A percentile compares a stretch with the other conserved stretches of the same genome.
These are phyloP conservation scores for Ceratocystis papillata DNA, from an alignment of 2,329 filamentous ascomycete species.

Conservation along the genomic window DNA sequence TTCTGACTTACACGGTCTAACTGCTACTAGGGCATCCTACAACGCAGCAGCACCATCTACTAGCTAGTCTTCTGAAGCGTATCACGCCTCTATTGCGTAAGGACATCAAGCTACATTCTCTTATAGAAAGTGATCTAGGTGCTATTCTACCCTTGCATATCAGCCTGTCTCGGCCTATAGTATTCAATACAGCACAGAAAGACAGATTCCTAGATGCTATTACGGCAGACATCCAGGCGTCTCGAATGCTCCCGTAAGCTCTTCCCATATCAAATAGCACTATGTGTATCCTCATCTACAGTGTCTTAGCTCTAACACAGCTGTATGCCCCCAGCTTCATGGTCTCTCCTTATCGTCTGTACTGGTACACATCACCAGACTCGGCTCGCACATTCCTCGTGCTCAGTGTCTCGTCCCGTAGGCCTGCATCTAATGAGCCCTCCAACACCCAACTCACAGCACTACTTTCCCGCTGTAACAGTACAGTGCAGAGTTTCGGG, in stretches of 20 bases:
- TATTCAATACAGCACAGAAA: constrained; percentile 61
- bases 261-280: background rate
- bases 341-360: constrained; percentile 34
- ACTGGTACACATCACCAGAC: constrained; percentile 44
- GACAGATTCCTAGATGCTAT: constrained; percentile 54
- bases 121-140: constrained; percentile 67
- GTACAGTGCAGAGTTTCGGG: constrained; percentile 44
- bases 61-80: constrained; percentile 37
- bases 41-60: constrained; percentile 36
- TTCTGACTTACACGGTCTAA: constrained; percentile 22
- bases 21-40: constrained; percentile 44
- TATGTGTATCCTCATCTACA: background rate
- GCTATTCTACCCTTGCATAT: constrained; percentile 76
- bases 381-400: constrained; percentile 77
- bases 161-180: constrained; percentile 73
- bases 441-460: constrained; percentile 45
- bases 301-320: constrained; percentile 29
- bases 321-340: constrained; percentile 32
- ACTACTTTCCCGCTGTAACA: constrained; percentile 59
- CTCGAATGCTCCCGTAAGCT: constrained; percentile 8
- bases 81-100: constrained; percentile 31
- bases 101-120: constrained; percentile 46
- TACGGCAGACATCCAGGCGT: constrained; percentile 33
- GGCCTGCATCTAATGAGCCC: background rate
- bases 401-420: constrained; percentile 43